phyloP scores from a whole-genome alignment of 202 grass and related monocot species.

The Zizania palustris region DNA sequence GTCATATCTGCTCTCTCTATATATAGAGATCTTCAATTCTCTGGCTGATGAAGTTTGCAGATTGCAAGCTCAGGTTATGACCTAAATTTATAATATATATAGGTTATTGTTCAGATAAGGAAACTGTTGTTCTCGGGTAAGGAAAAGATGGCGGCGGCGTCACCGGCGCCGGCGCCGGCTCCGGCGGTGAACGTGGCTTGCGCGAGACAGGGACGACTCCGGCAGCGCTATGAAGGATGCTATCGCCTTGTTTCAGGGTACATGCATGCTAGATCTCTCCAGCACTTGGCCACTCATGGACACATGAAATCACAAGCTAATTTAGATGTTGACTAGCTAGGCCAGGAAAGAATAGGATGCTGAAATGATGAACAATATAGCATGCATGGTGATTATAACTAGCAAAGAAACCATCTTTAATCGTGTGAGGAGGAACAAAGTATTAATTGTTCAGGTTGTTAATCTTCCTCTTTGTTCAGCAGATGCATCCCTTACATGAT shows the following conservation, averaged over 20 bases:
- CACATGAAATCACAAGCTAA: conserved; percentile 42
- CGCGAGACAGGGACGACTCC: conserved; percentile 59
- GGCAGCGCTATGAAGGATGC: conserved; percentile 69
- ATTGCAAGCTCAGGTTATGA: conserved; percentile 14
- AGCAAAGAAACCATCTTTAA: neutral
- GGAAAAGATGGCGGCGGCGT: conserved; percentile 32
- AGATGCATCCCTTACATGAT: conserved; percentile 65
- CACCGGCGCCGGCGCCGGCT: neutral
- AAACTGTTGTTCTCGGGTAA: conserved; percentile 21
- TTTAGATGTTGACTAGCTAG: neutral
- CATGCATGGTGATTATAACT: neutral
- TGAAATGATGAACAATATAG: neutral
- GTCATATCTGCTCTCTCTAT: neutral
- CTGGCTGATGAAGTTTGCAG: neutral
- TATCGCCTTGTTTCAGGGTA: conserved; percentile 86
- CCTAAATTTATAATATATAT: conserved; percentile 21
- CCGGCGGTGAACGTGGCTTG: conserved; percentile 19
- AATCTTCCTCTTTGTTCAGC: neutral
- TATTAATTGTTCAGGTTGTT: neutral
- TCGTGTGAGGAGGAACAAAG: neutral
- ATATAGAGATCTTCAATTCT: neutral
- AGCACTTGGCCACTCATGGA: neutral
- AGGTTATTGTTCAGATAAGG: conserved; percentile 44
- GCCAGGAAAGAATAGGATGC: neutral
- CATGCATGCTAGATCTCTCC: neutral